These are phyloP conservation scores for Fomes fomentarius DNA, from an alignment of 1,284 basidiomycete genomes.

Conservation along the genomic window DNA sequence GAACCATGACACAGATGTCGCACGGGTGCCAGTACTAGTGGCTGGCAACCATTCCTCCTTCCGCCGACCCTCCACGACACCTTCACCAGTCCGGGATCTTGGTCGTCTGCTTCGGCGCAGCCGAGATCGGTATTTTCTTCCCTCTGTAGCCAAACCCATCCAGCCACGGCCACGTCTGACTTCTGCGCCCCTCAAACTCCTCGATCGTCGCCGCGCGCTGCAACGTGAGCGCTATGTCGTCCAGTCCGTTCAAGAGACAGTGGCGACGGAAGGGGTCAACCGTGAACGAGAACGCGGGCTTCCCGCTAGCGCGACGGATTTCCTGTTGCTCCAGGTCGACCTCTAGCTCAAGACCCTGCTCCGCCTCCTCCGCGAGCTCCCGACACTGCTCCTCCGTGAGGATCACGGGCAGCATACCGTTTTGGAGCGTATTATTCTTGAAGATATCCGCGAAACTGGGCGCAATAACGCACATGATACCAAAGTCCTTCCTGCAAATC, in stretches of 20 bases:
- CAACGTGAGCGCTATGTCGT: constrained; percentile 93
- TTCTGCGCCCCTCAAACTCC: constrained; percentile 78
- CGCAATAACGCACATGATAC: constrained; percentile 90
- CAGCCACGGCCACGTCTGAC: constrained; percentile 88
- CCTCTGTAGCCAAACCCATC: constrained; percentile 91
- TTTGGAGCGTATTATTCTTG: constrained; percentile 92
- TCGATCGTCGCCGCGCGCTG: constrained; percentile 73
- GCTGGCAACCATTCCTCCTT: no score
- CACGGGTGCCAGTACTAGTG: no score
- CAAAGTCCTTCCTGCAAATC: constrained; percentile 85
- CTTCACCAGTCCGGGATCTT: constrained; percentile 84
- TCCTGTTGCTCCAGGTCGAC: constrained; percentile 91
- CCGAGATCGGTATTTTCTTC: constrained; percentile 67
- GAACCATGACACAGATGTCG: no score
- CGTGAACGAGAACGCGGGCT: constrained; percentile 74
- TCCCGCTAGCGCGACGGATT: constrained; percentile 77
- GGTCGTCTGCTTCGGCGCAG: constrained; percentile 42
- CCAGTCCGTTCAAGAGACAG: constrained; percentile 91
- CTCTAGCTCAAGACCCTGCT: constrained; percentile 80
- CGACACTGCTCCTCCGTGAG: constrained; percentile 81
- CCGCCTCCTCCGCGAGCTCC: constrained; percentile 80
- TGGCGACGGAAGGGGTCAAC: constrained; percentile 90
- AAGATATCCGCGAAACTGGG: constrained; percentile 97
- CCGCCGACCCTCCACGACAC: neutral
- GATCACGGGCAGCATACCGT: constrained; percentile 90